phyloP scores from a whole-genome alignment of 228 moss, liverwort and hornwort species.

The Sphagnum fallax region DNA sequence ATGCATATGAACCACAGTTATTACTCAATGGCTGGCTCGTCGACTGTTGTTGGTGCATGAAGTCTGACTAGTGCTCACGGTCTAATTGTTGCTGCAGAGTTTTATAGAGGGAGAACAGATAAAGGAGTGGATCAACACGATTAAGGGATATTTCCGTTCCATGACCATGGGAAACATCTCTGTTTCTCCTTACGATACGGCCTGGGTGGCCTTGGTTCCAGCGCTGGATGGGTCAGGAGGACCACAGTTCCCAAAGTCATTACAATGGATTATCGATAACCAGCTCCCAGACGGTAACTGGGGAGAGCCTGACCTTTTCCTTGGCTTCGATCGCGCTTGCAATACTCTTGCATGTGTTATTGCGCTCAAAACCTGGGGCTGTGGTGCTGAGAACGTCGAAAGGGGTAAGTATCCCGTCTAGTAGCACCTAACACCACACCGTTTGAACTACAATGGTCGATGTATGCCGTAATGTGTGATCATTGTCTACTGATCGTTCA shows the following conservation, averaged over 20 bases:
- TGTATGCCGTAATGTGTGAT: too few relatives aligned
- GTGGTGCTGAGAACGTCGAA: constrained; percentile 25
- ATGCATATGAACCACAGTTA: not conserved
- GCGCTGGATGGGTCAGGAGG: constrained; percentile 51
- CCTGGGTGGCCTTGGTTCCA: constrained; percentile 79
- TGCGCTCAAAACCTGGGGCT: constrained; percentile 57
- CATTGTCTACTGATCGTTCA: too few relatives aligned
- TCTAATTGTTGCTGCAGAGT: constrained; percentile 6
- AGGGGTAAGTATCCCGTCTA: constrained; percentile 20
- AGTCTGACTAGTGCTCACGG: too few relatives aligned
- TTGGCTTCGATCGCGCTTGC: constrained; percentile 46
- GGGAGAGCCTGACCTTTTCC: constrained; percentile 48
- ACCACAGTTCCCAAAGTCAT: constrained; percentile 57
- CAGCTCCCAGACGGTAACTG: constrained; percentile 68
- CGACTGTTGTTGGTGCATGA: too few relatives aligned
- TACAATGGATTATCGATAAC: constrained; percentile 70
- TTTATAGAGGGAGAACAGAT: constrained; percentile 25
- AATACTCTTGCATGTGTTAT: constrained; percentile 68
- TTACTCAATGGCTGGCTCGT: not conserved
- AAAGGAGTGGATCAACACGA: constrained; percentile 41
- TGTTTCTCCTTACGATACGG: constrained; percentile 67
- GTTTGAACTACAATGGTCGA: too few relatives aligned
- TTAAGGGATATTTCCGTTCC: constrained; percentile 33
- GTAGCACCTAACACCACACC: too few relatives aligned
- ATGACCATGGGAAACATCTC: constrained; percentile 55